Conservation (phyloP, 192 early-diverging fungal genomes). For the Coemansia sp. region DNA sequence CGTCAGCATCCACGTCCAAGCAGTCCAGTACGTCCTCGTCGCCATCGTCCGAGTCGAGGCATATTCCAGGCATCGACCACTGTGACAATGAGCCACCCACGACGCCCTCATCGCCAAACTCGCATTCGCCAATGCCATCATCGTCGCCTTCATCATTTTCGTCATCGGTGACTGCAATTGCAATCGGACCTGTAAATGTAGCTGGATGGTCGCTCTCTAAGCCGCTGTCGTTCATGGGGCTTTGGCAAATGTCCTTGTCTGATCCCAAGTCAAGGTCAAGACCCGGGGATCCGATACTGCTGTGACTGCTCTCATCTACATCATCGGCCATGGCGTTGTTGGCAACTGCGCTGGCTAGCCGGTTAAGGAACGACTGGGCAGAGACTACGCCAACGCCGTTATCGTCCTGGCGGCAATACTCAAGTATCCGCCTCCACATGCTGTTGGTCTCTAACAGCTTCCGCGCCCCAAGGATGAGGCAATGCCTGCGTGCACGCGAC, state of each 20-base stretch:
- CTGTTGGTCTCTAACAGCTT: constrained; percentile 34
- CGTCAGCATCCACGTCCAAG: constrained; percentile 46
- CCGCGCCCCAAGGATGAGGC: constrained; percentile 32
- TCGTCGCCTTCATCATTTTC: background rate
- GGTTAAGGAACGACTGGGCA: constrained; percentile 42
- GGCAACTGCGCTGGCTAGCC: constrained; percentile 12
- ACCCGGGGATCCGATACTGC: background rate
- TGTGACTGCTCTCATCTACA: background rate
- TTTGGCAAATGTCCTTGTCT: background rate
- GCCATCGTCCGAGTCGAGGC: constrained; percentile 1
- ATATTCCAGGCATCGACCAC: constrained; percentile 29
- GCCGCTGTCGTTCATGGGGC: background rate
- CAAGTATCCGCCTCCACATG: constrained; percentile 47
- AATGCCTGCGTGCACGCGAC: constrained; percentile 53
- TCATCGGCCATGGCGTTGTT: background rate
- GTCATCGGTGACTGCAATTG: background rate
- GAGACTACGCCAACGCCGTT: constrained; percentile 8
- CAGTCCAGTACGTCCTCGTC: constrained; percentile 39
- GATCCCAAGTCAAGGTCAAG: background rate
- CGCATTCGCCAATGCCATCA: background rate
- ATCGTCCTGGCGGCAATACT: constrained; percentile 29
- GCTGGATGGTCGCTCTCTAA: background rate
- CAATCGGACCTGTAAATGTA: background rate
- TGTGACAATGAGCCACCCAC: constrained; percentile 43
- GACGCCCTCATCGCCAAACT: constrained; percentile 28